A percentile compares a stretch with the other conserved stretches of the same genome.
Evolutionary conservation across 2,329 filamentous ascomycete species (phyloP).

Genomic region (Cladosporium sp.): DNA sequence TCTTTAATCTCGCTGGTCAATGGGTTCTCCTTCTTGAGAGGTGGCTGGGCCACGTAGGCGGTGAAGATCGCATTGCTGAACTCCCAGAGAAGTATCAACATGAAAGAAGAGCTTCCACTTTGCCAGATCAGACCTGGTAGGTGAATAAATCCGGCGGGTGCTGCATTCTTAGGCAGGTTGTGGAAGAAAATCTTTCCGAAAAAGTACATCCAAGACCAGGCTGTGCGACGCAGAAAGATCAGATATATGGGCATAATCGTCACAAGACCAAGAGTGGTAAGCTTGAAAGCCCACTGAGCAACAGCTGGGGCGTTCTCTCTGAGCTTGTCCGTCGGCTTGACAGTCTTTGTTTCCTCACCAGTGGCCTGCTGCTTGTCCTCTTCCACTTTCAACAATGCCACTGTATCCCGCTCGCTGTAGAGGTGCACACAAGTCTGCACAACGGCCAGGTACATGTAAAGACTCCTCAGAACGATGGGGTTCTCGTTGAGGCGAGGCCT

Average conservation of each 20-base stretch:
- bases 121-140: conserved; percentile 19
- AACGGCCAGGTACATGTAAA: conserved; percentile 64
- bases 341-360: not conserved
- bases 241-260: conserved; percentile 52
- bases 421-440: conserved; percentile 69
- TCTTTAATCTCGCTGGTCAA: conserved; percentile 75
- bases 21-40: conserved; percentile 78
- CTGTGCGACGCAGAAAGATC: conserved; percentile 51
- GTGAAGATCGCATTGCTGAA: conserved; percentile 73
- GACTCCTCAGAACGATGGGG: conserved; percentile 72
- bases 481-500: conserved; percentile 78
- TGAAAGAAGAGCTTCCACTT: conserved; percentile 53
- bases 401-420: conserved; percentile 66
- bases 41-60: conserved; percentile 73
- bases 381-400: conserved; percentile 45
- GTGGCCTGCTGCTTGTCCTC: conserved; percentile 30
- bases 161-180: conserved; percentile 66
- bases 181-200: conserved; percentile 70
- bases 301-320: conserved; percentile 11
- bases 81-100: conserved; percentile 72
- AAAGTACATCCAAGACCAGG: conserved; percentile 67
- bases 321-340: not conserved
- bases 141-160: conserved; percentile 50
- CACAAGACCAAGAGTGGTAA: conserved; percentile 16
- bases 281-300: conserved; percentile 16